phyloP scores from a whole-genome alignment of 768 basidiomycete species.

The Daedaleopsis nitida region DNA sequence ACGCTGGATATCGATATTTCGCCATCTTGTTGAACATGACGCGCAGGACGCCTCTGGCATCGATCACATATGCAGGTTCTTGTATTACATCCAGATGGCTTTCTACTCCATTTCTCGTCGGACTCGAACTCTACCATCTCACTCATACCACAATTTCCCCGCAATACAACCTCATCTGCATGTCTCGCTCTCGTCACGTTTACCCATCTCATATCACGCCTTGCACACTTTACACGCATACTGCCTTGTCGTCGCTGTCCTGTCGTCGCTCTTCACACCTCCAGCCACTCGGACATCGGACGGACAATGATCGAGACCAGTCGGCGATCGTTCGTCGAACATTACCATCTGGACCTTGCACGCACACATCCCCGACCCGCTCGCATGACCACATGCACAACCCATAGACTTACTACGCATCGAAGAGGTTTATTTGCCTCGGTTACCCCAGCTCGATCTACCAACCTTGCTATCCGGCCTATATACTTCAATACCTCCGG shows the following conservation, averaged over 20 bases:
- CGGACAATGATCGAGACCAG: not conserved
- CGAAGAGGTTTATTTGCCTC: too few species aligned
- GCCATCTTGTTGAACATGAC: too few species aligned
- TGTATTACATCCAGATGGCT: too few species aligned
- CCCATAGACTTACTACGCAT: too few species aligned
- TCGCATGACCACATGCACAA: too few species aligned
- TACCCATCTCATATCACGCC: not conserved
- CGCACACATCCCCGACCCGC: not conserved
- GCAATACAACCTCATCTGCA: not conserved
- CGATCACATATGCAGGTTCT: not conserved
- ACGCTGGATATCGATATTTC: not conserved
- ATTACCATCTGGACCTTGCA: not conserved
- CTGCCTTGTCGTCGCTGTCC: not conserved
- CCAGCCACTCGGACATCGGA: not conserved
- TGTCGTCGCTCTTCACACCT: not conserved
- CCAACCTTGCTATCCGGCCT: too few species aligned
- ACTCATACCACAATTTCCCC: too few species aligned
- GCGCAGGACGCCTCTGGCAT: too few species aligned
- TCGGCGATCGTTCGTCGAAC: not conserved
- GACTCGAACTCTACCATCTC: too few species aligned
- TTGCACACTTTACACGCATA: not conserved
- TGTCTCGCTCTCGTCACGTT: not conserved
- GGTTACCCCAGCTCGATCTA: too few species aligned
- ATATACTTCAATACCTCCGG: too few species aligned
- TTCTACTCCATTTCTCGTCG: too few species aligned